Conservation (phyloP, 805 yeast species). For the Kazachstania martiniae region DNA sequence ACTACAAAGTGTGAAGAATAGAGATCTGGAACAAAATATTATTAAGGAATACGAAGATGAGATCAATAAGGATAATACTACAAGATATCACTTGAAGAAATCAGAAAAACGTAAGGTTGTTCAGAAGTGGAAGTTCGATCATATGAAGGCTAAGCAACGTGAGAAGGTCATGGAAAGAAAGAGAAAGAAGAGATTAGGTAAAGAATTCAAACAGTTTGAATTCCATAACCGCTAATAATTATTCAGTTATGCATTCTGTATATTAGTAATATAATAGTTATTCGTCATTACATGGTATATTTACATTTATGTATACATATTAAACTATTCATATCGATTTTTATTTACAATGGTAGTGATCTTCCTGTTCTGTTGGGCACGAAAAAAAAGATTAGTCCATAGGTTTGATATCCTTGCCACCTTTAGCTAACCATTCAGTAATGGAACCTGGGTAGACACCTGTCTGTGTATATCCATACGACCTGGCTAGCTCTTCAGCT, state of each 20-base stretch:
- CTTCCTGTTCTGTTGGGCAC: too few relatives aligned
- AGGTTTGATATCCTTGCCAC: slow-evolving; percentile 14
- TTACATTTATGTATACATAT: slow-evolving; percentile 1
- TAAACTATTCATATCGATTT: slow-evolving; percentile 1
- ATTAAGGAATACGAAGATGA: slow-evolving; percentile 48
- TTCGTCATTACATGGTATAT: slow-evolving; percentile 26
- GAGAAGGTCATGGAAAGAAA: slow-evolving; percentile 79
- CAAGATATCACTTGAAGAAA: slow-evolving; percentile 49
- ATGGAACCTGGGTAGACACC: slow-evolving; percentile 83
- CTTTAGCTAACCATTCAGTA: slow-evolving; percentile 60
- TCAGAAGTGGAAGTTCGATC: slow-evolving; percentile 68
- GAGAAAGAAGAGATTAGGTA: slow-evolving; percentile 75
- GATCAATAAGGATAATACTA: slow-evolving; percentile 40
- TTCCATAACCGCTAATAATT: slow-evolving; percentile 26
- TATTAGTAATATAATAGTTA: too few relatives aligned
- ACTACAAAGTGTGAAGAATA: slow-evolving; percentile 55
- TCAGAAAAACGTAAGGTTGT: slow-evolving; percentile 63
- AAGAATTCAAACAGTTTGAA: slow-evolving; percentile 52
- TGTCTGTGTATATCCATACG: slow-evolving; percentile 77
- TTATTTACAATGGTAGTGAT: neutral
- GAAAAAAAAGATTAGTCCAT: too few relatives aligned
- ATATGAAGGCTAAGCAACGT: slow-evolving; percentile 59
- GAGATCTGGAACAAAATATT: slow-evolving; percentile 64
- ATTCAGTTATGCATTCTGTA: too few relatives aligned
- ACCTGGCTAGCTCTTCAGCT: slow-evolving; percentile 83